Percentiles rank a stretch among this genome's conserved stretches.
These are phyloP conservation scores for Cornus kousa DNA, from an alignment of 148 eudicot genomes.

Conservation along the genomic window DNA sequence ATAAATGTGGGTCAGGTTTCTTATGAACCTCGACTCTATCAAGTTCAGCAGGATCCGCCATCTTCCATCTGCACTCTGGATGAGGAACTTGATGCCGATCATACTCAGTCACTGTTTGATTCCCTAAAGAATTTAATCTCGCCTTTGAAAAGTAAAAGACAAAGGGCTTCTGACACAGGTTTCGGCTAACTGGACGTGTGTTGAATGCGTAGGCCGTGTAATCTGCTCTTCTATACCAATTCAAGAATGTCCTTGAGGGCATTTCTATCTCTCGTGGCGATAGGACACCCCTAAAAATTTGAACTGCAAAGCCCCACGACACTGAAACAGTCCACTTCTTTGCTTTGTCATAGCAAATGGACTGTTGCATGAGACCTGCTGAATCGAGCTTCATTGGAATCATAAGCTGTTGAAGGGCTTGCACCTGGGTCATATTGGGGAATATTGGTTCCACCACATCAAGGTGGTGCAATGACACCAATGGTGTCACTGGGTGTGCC, in stretches of 20 bases:
- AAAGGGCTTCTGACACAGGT: slow-evolving; percentile 81
- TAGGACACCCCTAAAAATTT: slow-evolving; percentile 65
- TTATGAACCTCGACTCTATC: slow-evolving; percentile 57
- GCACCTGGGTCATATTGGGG: slow-evolving; percentile 62
- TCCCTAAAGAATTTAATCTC: slow-evolving; percentile 29
- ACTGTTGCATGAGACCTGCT: slow-evolving; percentile 81
- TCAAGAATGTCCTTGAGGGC: slow-evolving; percentile 92
- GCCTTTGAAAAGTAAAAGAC: slow-evolving; percentile 65
- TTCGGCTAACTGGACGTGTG: slow-evolving; percentile 72
- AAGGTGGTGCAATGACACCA: slow-evolving; percentile 82
- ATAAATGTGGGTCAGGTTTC: slow-evolving; percentile 68
- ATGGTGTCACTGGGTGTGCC: slow-evolving; percentile 82
- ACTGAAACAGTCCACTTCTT: slow-evolving; percentile 79
- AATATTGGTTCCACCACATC: slow-evolving; percentile 93
- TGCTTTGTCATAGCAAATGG: slow-evolving; percentile 63
- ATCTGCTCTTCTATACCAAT: slow-evolving; percentile 86
- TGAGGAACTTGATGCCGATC: slow-evolving; percentile 48
- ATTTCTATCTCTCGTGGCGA: slow-evolving; percentile 88
- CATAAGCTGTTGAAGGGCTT: slow-evolving; percentile 52
- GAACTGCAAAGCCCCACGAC: slow-evolving; percentile 89
- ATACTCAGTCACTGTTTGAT: slow-evolving; percentile 64
- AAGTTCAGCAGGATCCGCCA: slow-evolving; percentile 54
- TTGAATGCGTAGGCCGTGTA: slow-evolving; percentile 84
- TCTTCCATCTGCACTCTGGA: slow-evolving; percentile 66
- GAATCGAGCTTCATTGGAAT: slow-evolving; percentile 79